Evolutionary conservation across 2,329 filamentous ascomycete genomes (phyloP).

Genomic region (Whalleya microplaca): DNA sequence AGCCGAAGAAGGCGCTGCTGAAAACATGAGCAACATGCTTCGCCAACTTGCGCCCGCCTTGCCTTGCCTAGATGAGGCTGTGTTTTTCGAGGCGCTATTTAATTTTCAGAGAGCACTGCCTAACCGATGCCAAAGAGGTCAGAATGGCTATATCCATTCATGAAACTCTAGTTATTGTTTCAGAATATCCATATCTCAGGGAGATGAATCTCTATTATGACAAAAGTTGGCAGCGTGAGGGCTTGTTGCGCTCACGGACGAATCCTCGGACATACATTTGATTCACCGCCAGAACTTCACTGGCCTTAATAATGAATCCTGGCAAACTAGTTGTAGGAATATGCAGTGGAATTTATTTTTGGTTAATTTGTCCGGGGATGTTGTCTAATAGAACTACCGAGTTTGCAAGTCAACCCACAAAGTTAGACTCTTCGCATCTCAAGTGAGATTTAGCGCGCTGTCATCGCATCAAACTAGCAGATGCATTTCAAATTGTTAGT

Average conservation of each 20-base stretch:
- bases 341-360: background rate
- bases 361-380: background rate
- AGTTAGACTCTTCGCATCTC: background rate
- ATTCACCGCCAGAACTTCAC: background rate
- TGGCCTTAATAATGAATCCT: background rate
- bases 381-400: background rate
- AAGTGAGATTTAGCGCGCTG: background rate
- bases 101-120: no score
- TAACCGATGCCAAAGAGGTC: no score
- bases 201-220: background rate
- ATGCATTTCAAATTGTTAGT: no score
- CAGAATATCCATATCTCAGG: background rate
- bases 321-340: background rate
- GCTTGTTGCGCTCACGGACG: background rate
- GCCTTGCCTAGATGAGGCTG: no score
- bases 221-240: background rate
- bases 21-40: no score
- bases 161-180: background rate
- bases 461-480: no score
- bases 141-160: no score
- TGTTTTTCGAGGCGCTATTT: no score
- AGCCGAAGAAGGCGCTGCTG: background rate
- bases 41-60: no score
- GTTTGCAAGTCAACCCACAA: background rate
- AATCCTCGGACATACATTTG: background rate